phyloP scores from a whole-genome alignment of 345 rosid species.

The Euphorbia pulcherrima region DNA sequence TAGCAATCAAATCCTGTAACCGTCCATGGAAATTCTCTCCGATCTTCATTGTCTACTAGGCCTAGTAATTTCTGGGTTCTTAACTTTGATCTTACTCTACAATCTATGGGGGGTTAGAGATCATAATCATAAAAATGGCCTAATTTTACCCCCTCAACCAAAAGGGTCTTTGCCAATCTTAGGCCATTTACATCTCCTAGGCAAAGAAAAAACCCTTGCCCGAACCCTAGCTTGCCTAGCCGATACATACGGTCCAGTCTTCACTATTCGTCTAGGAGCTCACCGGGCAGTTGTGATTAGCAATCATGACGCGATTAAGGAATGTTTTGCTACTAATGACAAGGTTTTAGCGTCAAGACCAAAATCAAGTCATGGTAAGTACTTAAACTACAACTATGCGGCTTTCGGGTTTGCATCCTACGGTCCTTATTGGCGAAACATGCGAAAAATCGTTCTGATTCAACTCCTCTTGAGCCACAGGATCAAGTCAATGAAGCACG shows the following conservation, averaged over 20 bases:
- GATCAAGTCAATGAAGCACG: constrained; percentile 20
- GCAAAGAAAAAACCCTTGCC: constrained; percentile 21
- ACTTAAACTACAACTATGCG: constrained; percentile 20
- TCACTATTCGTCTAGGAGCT: constrained; percentile 22
- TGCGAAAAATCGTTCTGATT: constrained; percentile 8
- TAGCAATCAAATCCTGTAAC: not conserved
- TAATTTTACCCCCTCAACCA: constrained; percentile 14
- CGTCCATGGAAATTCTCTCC: not conserved
- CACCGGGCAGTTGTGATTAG: constrained; percentile 20
- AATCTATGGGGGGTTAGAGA: not conserved
- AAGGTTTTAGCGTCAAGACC: constrained; percentile 18
- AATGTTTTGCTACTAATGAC: constrained; percentile 25
- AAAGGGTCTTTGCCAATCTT: constrained; percentile 16
- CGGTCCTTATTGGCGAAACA: constrained; percentile 18
- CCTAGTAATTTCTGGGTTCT: constrained; percentile 2
- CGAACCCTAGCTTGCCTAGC: constrained; percentile 23
- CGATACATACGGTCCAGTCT: constrained; percentile 25
- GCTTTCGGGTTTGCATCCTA: constrained; percentile 18
- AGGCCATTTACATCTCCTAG: constrained; percentile 25
- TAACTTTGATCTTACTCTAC: constrained; percentile 9
- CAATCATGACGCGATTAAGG: constrained; percentile 11
- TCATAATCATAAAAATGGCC: not conserved
- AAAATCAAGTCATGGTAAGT: constrained; percentile 21
- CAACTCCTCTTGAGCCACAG: constrained; percentile 23
- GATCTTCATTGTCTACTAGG: not conserved